Percentiles rank a stretch among this genome's conserved stretches.
phyloP scores from a whole-genome alignment of 1,284 basidiomycete genomes.

The Macrocystidia cucumis region DNA sequence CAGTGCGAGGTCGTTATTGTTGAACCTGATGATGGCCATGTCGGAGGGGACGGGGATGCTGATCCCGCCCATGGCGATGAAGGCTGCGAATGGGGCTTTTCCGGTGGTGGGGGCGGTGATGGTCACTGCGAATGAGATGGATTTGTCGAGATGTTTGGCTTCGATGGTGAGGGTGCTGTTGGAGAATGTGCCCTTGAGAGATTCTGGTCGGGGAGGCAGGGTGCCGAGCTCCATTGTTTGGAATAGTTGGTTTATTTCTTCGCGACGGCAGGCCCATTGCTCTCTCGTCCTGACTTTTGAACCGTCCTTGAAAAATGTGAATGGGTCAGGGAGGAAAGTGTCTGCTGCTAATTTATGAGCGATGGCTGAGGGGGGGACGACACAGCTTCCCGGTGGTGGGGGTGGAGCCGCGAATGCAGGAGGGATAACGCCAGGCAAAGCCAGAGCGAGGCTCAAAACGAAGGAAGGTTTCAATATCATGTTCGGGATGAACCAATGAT shows the following conservation, averaged over 20 bases:
- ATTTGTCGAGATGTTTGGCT: constrained; percentile 29
- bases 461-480: too few relatives aligned
- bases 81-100: constrained; percentile 38
- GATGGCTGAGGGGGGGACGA: constrained; percentile 10
- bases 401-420: too few relatives aligned
- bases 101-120: constrained; percentile 36
- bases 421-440: too few relatives aligned
- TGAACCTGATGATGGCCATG: constrained; percentile 40
- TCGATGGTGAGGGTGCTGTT: constrained; percentile 36
- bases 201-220: constrained; percentile 31
- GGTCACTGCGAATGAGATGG: constrained; percentile 35
- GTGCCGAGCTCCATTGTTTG: constrained; percentile 42
- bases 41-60: constrained; percentile 40
- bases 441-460: too few relatives aligned
- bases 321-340: constrained; percentile 39
- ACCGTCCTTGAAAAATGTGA: constrained; percentile 34
- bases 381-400: too few relatives aligned
- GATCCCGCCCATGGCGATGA: constrained; percentile 42
- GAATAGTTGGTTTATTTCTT: constrained; percentile 36
- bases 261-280: constrained; percentile 41
- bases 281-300: constrained; percentile 27
- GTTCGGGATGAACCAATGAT: too few relatives aligned
- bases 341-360: constrained; percentile 18
- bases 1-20: constrained; percentile 40
- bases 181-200: constrained; percentile 32